Conservation (phyloP, 192 early-diverging fungal genomes). For the Gaertneriomyces sp. region DNA sequence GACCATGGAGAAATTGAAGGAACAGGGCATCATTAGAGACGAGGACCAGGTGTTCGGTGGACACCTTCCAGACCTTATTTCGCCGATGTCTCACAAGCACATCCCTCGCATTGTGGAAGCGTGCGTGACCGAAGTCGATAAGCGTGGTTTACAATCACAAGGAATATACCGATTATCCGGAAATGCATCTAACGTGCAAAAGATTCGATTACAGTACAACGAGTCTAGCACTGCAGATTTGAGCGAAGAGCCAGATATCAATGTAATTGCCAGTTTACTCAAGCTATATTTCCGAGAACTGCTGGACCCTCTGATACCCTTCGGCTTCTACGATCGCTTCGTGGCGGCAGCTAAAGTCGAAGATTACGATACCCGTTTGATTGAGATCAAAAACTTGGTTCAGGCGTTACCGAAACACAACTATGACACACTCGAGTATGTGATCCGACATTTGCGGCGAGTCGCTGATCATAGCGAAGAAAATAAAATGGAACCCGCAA, state of each 20-base stretch:
- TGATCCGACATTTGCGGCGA: constrained; percentile 48
- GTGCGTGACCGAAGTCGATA: constrained; percentile 44
- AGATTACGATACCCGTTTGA: constrained; percentile 69
- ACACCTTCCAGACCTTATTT: constrained; percentile 33
- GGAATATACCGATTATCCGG: constrained; percentile 57
- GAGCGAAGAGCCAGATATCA: constrained; percentile 45
- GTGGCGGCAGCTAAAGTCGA: constrained; percentile 45
- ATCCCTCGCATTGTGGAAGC: constrained; percentile 42
- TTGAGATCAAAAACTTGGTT: constrained; percentile 62
- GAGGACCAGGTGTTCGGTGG: constrained; percentile 47
- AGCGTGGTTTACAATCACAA: constrained; percentile 42
- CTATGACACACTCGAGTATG: constrained; percentile 49
- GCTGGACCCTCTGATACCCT: constrained; percentile 53
- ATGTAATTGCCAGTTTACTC: constrained; percentile 45
- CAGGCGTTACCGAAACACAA: constrained; percentile 50
- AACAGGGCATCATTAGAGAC: constrained; percentile 26
- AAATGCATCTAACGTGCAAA: constrained; percentile 41
- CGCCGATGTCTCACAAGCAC: constrained; percentile 14
- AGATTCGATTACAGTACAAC: constrained; percentile 39
- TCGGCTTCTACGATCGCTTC: constrained; percentile 50
- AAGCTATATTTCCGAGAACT: constrained; percentile 61
- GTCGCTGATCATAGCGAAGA: constrained; percentile 41
- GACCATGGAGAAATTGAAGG: constrained; percentile 32
- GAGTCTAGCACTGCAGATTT: constrained; percentile 17
- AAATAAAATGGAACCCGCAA: constrained; percentile 61